A percentile compares a stretch with the other conserved stretches of the same genome.
Evolutionary conservation across 1,139 yeast genomes (phyloP).

Genomic region (Pichia sorboxylosa): DNA sequence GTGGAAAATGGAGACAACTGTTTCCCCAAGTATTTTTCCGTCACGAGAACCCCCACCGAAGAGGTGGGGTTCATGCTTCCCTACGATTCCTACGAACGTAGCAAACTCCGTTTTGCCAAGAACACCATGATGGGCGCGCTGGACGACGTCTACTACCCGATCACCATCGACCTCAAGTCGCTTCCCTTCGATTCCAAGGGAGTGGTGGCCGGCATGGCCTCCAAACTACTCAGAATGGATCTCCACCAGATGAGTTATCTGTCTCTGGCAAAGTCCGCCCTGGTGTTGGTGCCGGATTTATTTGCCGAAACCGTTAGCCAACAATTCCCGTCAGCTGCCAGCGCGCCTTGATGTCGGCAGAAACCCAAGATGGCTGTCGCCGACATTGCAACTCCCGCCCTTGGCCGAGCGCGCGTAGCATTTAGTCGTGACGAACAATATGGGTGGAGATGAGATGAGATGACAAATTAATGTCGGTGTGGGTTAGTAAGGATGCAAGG

Average conservation of each 20-base stretch:
- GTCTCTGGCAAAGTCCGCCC: slow-evolving; percentile 51
- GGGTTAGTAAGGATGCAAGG: too few relatives aligned
- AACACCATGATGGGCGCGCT: slow-evolving; percentile 41
- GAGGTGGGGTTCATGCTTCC: slow-evolving; percentile 49
- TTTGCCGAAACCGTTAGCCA: slow-evolving; percentile 8
- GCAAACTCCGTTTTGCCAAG: slow-evolving; percentile 33
- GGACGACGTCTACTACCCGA: slow-evolving; percentile 47
- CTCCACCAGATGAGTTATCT: slow-evolving; percentile 46
- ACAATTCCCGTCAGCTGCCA: neutral
- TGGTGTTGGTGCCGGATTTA: slow-evolving; percentile 49
- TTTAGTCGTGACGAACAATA: too few relatives aligned
- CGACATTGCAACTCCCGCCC: too few relatives aligned
- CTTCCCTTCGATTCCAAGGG: slow-evolving; percentile 56
- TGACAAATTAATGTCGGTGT: too few relatives aligned
- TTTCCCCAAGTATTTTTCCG: slow-evolving; percentile 42
- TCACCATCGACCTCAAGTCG: slow-evolving; percentile 41
- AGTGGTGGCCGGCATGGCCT: slow-evolving; percentile 57
- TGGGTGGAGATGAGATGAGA: too few relatives aligned
- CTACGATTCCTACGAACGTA: slow-evolving; percentile 28
- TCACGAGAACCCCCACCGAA: slow-evolving; percentile 42
- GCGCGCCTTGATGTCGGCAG: neutral
- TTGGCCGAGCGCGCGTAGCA: too few relatives aligned
- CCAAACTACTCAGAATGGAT: slow-evolving; percentile 28
- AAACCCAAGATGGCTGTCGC: too few relatives aligned
- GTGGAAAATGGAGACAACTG: slow-evolving; percentile 12